A percentile compares a stretch with the other conserved stretches of the same genome.
Evolutionary conservation across 345 rosid genomes (phyloP).

Genomic region (Theobroma cacao): DNA sequence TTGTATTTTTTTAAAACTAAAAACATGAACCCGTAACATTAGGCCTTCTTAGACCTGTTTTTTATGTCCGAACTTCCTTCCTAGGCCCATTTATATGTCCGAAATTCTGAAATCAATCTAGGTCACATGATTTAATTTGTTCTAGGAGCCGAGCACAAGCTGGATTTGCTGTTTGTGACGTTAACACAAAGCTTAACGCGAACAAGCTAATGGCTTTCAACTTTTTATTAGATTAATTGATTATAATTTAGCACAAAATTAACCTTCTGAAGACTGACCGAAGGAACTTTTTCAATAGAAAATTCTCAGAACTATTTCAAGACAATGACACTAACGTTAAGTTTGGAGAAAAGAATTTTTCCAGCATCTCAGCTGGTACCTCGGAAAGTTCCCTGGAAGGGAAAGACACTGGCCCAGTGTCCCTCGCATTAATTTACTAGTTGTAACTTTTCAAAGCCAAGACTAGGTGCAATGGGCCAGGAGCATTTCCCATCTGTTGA

Average conservation of each 20-base stretch:
- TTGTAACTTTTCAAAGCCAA: background rate
- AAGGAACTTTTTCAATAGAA: background rate
- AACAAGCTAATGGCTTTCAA: no score
- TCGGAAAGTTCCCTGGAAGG: background rate
- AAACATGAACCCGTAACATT: no score
- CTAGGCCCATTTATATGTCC: no score
- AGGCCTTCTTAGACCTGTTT: no score
- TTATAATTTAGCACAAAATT: background rate
- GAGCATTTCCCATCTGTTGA: background rate
- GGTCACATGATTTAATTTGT: no score
- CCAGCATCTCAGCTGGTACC: background rate
- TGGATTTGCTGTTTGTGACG: no score
- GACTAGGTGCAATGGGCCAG: background rate
- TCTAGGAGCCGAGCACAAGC: no score
- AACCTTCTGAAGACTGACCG: background rate
- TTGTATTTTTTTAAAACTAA: no score
- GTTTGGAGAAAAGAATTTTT: background rate
- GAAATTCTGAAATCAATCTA: no score
- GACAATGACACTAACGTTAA: background rate
- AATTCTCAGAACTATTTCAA: background rate
- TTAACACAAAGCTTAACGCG: no score
- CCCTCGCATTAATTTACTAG: background rate
- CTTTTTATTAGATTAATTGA: no score
- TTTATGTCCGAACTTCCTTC: no score
- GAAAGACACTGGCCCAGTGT: background rate